Evolutionary conservation across 139 green algal genomes (phyloP), one percentile per base, ranked within the genome.

Genomic region (Nannochloris sp.): DNA sequence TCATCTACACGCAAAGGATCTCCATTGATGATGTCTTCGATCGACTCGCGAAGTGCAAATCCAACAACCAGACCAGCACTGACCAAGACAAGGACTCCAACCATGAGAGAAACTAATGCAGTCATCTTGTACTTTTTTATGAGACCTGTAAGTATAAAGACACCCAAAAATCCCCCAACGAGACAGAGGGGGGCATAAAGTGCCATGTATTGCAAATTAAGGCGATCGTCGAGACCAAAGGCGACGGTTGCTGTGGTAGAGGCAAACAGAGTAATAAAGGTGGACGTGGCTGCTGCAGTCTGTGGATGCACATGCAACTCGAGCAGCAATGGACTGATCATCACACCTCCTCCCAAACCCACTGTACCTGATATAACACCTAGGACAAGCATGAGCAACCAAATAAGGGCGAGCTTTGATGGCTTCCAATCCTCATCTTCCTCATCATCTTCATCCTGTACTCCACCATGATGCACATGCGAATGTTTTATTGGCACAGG

Each of bases 141-240:
- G 37, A 57, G n/a, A 25, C 60, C 36, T 40, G 23, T 31, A 10
- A 66, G 23, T 3, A 53, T 16, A 54, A 34, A 66, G 14, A 66
- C 60, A 31, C 60, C 60, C 18, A 66, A 23, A 37, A 54, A 19
- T n/a, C 60, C 60, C 16, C 34, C 34, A 25, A 66, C 31, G 3
- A 53, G 57, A 16, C 36, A 66, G 8, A 66, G 15, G 24, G 36
- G 34, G 14, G n/a, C 60, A 66, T 66, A 66, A 4, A 66, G 12
- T 10, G 36, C 60, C n/a, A 54, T 24, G 31, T 66, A 66, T 16
- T 37, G 23, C 12, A 53, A 58, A 21, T 66, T 66, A 40, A 66
- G n/a, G 12, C 36, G n/a, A 23, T 31, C 60, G 23, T 58, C 36
- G 14, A 66, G 14, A 40, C 36, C 60, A 66, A 55, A 66, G 10